Evolutionary conservation across 2,329 filamentous ascomycete species (phyloP).

Genomic region (Scedosporium minutisporum): DNA sequence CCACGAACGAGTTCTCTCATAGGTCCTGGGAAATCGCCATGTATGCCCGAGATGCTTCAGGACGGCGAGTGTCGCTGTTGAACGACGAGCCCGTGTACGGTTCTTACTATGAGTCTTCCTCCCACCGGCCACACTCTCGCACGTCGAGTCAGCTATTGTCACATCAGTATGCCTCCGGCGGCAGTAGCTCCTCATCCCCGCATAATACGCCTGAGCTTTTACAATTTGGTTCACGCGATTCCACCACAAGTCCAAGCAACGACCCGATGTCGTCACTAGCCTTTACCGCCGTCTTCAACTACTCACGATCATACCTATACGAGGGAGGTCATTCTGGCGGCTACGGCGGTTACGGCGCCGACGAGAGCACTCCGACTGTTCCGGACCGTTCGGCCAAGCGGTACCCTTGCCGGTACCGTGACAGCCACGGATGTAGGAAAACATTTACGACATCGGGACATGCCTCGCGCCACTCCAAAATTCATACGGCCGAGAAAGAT

Average conservation of each 20-base stretch:
- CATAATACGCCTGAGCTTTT: conserved; percentile 48
- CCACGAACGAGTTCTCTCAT: not conserved
- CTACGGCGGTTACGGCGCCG: conserved; percentile 20
- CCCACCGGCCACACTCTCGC: conserved; percentile 20
- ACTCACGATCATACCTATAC: conserved; percentile 25
- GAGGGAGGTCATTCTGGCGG: conserved; percentile 21
- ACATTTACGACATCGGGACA: conserved; percentile 79
- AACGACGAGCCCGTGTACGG: conserved; percentile 37
- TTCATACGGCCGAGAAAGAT: conserved; percentile 72
- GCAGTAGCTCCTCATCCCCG: conserved; percentile 35
- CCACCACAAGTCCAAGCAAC: conserved; percentile 37
- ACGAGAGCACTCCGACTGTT: conserved; percentile 22
- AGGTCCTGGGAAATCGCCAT: conserved; percentile 26
- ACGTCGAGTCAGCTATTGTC: conserved; percentile 22
- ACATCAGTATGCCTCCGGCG: conserved; percentile 24
- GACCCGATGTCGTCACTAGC: conserved; percentile 47
- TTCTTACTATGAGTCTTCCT: conserved; percentile 11
- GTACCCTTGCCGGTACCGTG: conserved; percentile 65
- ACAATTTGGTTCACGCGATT: conserved; percentile 53
- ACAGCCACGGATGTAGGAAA: conserved; percentile 63
- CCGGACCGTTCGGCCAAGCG: conserved; percentile 49
- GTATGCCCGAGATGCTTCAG: conserved; percentile 46
- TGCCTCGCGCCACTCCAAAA: conserved; percentile 73
- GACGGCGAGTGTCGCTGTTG: conserved; percentile 48
- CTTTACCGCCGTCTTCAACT: conserved; percentile 35